These are phyloP conservation scores for Pelagophyceae sp. DNA, from an alignment of 352 stramenopile genomes.

Conservation along the genomic window DNA sequence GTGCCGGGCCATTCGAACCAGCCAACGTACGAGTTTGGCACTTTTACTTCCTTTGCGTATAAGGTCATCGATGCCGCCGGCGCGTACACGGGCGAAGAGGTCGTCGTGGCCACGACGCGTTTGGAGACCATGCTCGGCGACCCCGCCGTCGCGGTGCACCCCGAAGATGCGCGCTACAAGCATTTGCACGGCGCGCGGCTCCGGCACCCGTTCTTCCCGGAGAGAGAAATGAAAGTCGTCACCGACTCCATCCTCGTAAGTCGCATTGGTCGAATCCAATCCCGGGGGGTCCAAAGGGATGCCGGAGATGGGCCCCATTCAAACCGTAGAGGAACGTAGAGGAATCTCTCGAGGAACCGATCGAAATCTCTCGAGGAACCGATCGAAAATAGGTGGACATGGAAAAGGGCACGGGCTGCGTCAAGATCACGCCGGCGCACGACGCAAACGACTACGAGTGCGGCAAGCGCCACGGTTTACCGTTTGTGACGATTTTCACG, in stretches of 20 bases:
- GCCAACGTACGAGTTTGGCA: slow-evolving; percentile 97
- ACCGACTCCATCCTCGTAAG: slow-evolving; percentile 81
- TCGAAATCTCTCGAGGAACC: no score
- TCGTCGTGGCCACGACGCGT: slow-evolving; percentile 86
- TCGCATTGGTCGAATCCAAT: no score
- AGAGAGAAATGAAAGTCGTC: slow-evolving; percentile 87
- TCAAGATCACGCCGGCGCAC: slow-evolving; percentile 95
- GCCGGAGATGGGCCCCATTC: no score
- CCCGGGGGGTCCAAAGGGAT: no score
- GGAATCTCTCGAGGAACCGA: no score
- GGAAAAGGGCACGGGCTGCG: slow-evolving; percentile 89
- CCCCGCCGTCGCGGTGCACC: slow-evolving; percentile 92
- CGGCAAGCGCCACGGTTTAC: slow-evolving; percentile 84
- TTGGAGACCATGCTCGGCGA: slow-evolving; percentile 98
- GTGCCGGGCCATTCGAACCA: slow-evolving; percentile 89
- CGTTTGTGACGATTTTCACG: slow-evolving; percentile 94
- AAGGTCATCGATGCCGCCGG: slow-evolving; percentile 65
- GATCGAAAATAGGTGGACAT: no score
- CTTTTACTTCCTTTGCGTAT: slow-evolving; percentile 95
- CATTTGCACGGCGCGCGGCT: slow-evolving; percentile 88
- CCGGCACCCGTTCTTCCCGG: slow-evolving; percentile 89
- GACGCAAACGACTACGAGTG: slow-evolving; percentile 99
- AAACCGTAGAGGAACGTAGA: no score
- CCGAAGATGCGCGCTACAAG: slow-evolving; percentile 90
- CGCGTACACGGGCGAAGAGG: slow-evolving; percentile 46